Conservation (phyloP, 495 filamentous ascomycete genomes). For the Parathielavia hyrcaniae region DNA sequence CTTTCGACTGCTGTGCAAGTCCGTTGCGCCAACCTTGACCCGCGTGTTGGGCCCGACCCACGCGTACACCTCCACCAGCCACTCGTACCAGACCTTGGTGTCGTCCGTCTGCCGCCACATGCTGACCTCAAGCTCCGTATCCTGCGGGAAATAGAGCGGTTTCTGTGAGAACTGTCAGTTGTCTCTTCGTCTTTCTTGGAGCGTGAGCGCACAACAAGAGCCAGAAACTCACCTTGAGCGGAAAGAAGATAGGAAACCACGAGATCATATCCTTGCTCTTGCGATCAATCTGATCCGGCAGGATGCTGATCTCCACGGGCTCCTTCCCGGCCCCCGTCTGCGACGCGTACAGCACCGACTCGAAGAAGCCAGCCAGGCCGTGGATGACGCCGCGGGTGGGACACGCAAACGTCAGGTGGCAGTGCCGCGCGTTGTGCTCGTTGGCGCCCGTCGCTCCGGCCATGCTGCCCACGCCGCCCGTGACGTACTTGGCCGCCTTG, state of each 20-base stretch:
- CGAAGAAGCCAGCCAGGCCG: constrained; percentile 91
- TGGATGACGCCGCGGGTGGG: constrained; percentile 75
- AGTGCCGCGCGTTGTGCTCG: constrained; percentile 78
- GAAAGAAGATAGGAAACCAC: constrained; percentile 99
- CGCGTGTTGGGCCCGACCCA: constrained; percentile 54
- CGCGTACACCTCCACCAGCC: constrained; percentile 81
- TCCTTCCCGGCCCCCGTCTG: constrained; percentile 24
- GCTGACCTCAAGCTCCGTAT: constrained; percentile 75
- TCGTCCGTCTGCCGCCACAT: constrained; percentile 96
- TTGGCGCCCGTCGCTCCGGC: constrained; percentile 59
- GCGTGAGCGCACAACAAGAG: background rate
- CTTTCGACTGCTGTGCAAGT: constrained; percentile 83
- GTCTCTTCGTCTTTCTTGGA: background rate
- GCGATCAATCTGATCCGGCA: constrained; percentile 82
- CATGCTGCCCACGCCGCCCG: constrained; percentile 54
- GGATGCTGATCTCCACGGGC: constrained; percentile 80
- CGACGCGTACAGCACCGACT: constrained; percentile 71
- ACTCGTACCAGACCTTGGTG: constrained; percentile 97
- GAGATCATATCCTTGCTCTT: constrained; percentile 95
- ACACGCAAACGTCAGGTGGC: constrained; percentile 65
- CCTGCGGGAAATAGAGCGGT: constrained; percentile 80
- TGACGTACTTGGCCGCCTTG: constrained; percentile 41
- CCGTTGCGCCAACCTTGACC: constrained; percentile 70
- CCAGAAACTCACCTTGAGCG: constrained; percentile 70
- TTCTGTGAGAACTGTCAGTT: constrained; percentile 47